These are phyloP conservation scores for Podaxis sp. DNA, from an alignment of 768 basidiomycete species.

Conservation along the genomic window DNA sequence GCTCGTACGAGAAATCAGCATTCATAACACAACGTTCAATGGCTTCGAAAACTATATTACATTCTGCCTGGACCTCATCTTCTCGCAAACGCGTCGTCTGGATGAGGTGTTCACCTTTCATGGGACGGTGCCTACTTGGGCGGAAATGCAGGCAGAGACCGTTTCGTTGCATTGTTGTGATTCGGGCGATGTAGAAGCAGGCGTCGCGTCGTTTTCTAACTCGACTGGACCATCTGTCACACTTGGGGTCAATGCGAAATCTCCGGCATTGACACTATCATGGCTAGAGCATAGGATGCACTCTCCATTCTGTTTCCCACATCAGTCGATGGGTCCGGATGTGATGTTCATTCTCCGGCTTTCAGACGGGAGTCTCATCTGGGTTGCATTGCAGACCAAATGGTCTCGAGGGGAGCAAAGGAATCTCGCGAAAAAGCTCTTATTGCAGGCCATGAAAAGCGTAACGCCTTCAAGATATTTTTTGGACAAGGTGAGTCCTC, in stretches of 20 bases:
- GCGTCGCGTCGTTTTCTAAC: slow-evolving; percentile 22
- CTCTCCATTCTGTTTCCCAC: slow-evolving; percentile 37
- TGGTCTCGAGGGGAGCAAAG: slow-evolving; percentile 30
- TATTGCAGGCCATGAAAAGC: slow-evolving; percentile 34
- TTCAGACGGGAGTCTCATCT: slow-evolving; percentile 28
- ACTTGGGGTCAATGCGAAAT: slow-evolving; percentile 34
- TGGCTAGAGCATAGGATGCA: slow-evolving; percentile 31
- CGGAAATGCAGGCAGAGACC: slow-evolving; percentile 30
- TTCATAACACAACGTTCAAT: slow-evolving; percentile 23
- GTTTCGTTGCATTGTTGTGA: slow-evolving; percentile 27
- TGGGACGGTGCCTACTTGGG: slow-evolving; percentile 27
- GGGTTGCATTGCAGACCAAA: slow-evolving; percentile 41
- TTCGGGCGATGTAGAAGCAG: slow-evolving; percentile 22
- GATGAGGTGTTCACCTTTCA: slow-evolving; percentile 34
- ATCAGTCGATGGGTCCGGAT: slow-evolving; percentile 37
- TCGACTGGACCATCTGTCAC: slow-evolving; percentile 31
- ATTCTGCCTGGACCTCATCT: slow-evolving; percentile 36
- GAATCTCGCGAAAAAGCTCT: slow-evolving; percentile 22
- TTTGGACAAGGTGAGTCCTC: slow-evolving; percentile 30
- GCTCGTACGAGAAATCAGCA: slow-evolving; percentile 31
- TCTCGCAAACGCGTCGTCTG: slow-evolving; percentile 24
- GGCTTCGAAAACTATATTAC: slow-evolving; percentile 44
- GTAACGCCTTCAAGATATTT: slow-evolving; percentile 39
- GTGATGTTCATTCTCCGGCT: slow-evolving; percentile 35
- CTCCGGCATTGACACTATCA: slow-evolving; percentile 24